Conservation (phyloP, 257 asterid species). For the Solanum chmielewskii region DNA sequence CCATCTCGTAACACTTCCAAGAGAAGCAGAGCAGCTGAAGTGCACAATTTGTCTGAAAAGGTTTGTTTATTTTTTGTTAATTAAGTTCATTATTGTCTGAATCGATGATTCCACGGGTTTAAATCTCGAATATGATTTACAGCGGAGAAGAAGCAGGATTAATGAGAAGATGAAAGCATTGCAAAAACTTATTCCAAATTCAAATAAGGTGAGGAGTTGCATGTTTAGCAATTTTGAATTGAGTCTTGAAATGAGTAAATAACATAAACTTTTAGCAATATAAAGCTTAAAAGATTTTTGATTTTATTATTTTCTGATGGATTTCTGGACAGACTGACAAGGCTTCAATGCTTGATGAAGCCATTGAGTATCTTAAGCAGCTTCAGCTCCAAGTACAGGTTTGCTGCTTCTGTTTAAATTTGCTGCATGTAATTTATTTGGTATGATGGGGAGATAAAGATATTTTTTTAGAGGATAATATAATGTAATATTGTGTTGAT, state of each 20-base stretch:
- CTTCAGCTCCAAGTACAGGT: constrained; percentile 89
- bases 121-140: background rate
- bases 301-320: background rate
- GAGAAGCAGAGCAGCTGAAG: constrained; percentile 82
- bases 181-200: constrained; percentile 69
- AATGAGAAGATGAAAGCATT: constrained; percentile 82
- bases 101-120: background rate
- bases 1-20: constrained; percentile 30
- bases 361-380: constrained; percentile 76
- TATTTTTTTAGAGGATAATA: background rate
- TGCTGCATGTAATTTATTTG: background rate
- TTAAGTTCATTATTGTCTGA: background rate
- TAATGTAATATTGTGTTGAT: background rate
- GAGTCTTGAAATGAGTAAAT: background rate
- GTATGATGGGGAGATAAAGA: background rate
- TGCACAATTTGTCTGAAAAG: constrained; percentile 75
- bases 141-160: constrained; percentile 81
- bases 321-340: constrained; percentile 51
- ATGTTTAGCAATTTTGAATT: background rate
- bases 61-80: constrained; percentile 12
- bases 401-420: background rate
- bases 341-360: constrained; percentile 92
- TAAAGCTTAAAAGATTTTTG: background rate
- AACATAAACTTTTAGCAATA: background rate
- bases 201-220: constrained; percentile 47